phyloP scores from a whole-genome alignment of 768 basidiomycete species.

The Psilocybe tampanensis region DNA sequence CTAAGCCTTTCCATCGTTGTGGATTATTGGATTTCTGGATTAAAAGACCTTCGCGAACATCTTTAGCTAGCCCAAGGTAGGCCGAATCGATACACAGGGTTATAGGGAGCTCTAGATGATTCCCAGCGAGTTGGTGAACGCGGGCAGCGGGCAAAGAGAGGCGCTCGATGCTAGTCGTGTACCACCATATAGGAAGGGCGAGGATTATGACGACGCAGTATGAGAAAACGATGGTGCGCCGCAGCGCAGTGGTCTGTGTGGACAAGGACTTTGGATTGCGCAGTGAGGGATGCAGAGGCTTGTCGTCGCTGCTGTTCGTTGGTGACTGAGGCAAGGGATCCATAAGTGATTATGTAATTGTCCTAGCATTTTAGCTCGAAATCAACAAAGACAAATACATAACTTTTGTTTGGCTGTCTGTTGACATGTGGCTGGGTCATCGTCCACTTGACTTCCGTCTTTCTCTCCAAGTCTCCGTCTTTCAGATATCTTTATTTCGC shows the following conservation, averaged over 20 bases:
- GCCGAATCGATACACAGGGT: conserved; percentile 38
- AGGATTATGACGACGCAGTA: conserved; percentile 82
- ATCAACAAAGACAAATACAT: conserved; percentile 26
- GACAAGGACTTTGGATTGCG: conserved; percentile 53
- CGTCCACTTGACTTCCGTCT: conserved; percentile 9
- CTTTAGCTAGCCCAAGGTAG: conserved; percentile 9
- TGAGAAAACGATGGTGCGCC: conserved; percentile 65
- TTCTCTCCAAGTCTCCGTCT: conserved; percentile 18
- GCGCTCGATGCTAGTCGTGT: conserved; percentile 86
- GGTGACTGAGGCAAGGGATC: conserved; percentile 15
- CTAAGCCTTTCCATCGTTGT: conserved; percentile 46
- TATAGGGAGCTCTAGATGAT: conserved; percentile 49
- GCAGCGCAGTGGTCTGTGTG: conserved; percentile 51
- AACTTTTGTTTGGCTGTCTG: conserved; percentile 25
- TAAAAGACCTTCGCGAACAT: conserved; percentile 8
- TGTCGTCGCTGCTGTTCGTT: neutral
- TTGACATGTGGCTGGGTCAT: conserved; percentile 29
- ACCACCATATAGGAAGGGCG: conserved; percentile 92
- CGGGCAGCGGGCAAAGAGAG: conserved; percentile 67
- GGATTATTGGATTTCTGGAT: conserved; percentile 8
- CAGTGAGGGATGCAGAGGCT: conserved; percentile 24
- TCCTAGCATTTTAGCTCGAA: conserved; percentile 16
- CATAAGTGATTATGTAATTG: conserved; percentile 23
- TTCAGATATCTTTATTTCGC: conserved; percentile 8
- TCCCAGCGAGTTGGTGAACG: conserved; percentile 54